phyloP scores from a whole-genome alignment of 768 basidiomycete species.

The Calocybe gangraenosa region DNA sequence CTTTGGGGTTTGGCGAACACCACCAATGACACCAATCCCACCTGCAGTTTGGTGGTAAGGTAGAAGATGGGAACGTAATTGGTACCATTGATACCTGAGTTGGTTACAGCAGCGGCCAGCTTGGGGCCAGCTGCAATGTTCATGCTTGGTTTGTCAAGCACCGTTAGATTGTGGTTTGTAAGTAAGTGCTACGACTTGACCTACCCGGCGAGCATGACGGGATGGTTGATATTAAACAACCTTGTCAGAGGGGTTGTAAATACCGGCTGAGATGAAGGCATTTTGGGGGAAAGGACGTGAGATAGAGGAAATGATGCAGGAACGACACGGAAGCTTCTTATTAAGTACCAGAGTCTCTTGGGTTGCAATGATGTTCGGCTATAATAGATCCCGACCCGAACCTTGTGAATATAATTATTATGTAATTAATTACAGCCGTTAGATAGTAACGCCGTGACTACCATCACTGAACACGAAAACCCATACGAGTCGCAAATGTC shows the following conservation, averaged over 20 bases:
- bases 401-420: too few species aligned
- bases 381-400: too few species aligned
- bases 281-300: slow-evolving; percentile 24
- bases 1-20: slow-evolving; percentile 68
- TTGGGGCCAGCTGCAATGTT: slow-evolving; percentile 84
- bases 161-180: neutral
- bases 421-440: too few species aligned
- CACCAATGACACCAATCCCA: slow-evolving; percentile 87
- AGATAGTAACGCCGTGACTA: too few species aligned
- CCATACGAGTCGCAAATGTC: slow-evolving; percentile 23
- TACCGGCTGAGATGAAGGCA: slow-evolving; percentile 63
- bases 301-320: slow-evolving; percentile 1
- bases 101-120: slow-evolving; percentile 88
- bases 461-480: too few species aligned
- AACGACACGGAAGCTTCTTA: slow-evolving; percentile 9
- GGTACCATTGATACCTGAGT: slow-evolving; percentile 51
- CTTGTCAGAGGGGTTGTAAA: slow-evolving; percentile 73
- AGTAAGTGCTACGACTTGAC: slow-evolving; percentile 13
- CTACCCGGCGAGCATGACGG: slow-evolving; percentile 77
- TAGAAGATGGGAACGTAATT: neutral
- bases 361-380: too few species aligned
- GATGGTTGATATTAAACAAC: slow-evolving; percentile 76
- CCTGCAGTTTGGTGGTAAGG: slow-evolving; percentile 27
- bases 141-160: slow-evolving; percentile 53
- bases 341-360: neutral